Evolutionary conservation across 2,329 filamentous ascomycete genomes (phyloP), one percentile per base, ranked within the genome.

Genomic region (Xylariales sp.): DNA sequence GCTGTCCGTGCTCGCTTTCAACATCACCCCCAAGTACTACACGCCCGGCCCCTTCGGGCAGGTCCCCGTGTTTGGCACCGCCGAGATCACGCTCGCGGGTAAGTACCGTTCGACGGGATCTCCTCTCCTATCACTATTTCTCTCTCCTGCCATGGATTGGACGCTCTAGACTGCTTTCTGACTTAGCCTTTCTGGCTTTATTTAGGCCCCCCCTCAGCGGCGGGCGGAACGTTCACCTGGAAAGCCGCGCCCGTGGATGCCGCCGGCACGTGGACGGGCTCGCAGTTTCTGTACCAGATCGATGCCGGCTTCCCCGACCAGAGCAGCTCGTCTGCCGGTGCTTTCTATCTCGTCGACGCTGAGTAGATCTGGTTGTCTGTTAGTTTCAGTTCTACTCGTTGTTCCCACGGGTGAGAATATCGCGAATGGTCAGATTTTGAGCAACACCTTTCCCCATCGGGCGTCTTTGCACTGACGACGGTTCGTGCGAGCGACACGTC

Each of bases 131-230:
- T 23, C 23, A 23, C 23, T 23, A 23, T 23, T 23, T 23, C 23
- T 23, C 23, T 23, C 23, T 23, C 23, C 23, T 23, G 23, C 23
- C 23, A 23, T 23, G 23, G 23, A 23, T 23, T 23, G 23, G 23
- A 23, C 23, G 23, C 23, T 23, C 23, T n/a, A 1, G 30, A 34
- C 49, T 52, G 30, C 1, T 52, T 52, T 52, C 30, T 52, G 16
- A 52, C 49, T 3, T 52, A 14, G 23, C 23, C 23, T 23, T 23
- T 23, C 23, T 23, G 23, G 23, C 2, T 23, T 52, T 30, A 1
- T n/a, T 52, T 52, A 52, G 49, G n/a, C 30, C 49, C 49, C n/a
- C 14, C 49, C 49, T 52, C 49, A 30, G 49, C 49, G 34, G 49
- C 49, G 30, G 12, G 49, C 30, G 49, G 49, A 52, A 52, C 3